Evolutionary conservation across 805 yeast genomes (phyloP), one percentile per base, ranked within the genome.

Genomic region (Saccharomycopsis fibuligera): DNA sequence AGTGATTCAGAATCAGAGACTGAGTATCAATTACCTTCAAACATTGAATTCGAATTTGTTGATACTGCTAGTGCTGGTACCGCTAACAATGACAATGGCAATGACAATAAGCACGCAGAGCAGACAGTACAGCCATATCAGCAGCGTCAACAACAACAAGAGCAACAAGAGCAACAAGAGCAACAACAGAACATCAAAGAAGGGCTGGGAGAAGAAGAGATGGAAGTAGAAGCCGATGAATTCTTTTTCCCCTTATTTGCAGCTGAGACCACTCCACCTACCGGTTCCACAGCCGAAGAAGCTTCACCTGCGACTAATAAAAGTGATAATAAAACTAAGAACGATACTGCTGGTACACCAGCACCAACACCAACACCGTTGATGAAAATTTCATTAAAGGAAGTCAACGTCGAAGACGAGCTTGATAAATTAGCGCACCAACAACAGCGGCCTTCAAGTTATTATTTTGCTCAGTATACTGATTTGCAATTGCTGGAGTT

Each of bases 21-120:
- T n/a, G 19, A 12, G 14, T 44, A 51, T 36, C 23, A 48, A 29
- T 44, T 51, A 16, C 54, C 54, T 2, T 22, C 25, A 8, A 40
- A 47, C n/a, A 17, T 52, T 16, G 55, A 52, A 19, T 45, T 52
- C 14, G 53, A 52, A 36, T 52, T 52, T 33, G 53, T 52, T 14
- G 53, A 52, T 31, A 51, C 45, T 17, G n/a, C n/a, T n/a, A n/a
- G n/a, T n/a, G n/a, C n/a, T n/a, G n/a, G n/a, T n/a, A 36, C 50
- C 3, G 35, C 45, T 19, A 16, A 6, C 9, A 22, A 17, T 12
- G 16, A 27, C 9, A n/a, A 19, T 22, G 5, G 9, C 8, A 30
- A 23, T 12, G 17, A 22, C 21, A 41, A 16, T 14, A 16, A 12
- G 12, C 6, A 6, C 5, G n/a, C 22, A 25, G 10, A 27, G 2